Conservation (phyloP, 2,329 filamentous ascomycete species). For the Cordyceps javanica region DNA sequence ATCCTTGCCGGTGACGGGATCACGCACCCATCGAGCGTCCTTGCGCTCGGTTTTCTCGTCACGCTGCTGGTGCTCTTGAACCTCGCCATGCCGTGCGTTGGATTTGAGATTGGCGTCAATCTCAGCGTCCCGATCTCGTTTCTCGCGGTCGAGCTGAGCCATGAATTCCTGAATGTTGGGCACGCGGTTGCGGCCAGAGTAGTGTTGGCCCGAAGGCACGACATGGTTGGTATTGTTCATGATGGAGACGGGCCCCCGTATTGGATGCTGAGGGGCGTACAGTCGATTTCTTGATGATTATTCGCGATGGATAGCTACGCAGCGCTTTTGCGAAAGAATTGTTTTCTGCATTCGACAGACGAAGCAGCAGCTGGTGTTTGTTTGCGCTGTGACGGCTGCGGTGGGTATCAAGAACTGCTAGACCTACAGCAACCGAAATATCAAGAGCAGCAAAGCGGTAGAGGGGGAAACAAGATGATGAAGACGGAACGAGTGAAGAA, state of each 20-base stretch:
- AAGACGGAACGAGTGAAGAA: no score
- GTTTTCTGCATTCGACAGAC: not conserved
- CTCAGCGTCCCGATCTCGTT: conserved; percentile 64
- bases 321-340: not conserved
- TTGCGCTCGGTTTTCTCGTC: conserved; percentile 30
- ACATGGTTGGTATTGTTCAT: conserved; percentile 36
- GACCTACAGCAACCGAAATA: not conserved
- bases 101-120: conserved; percentile 54
- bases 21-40: conserved; percentile 67
- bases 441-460: not conserved
- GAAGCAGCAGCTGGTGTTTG: not conserved
- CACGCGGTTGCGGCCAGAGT: conserved; percentile 76
- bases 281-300: not conserved
- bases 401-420: not conserved
- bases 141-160: conserved; percentile 69
- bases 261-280: not conserved
- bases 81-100: conserved; percentile 30
- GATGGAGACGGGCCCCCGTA: not conserved
- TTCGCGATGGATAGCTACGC: not conserved
- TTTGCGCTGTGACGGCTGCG: not conserved
- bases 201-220: conserved; percentile 56
- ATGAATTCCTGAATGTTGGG: conserved; percentile 85
- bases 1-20: conserved; percentile 81
- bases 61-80: conserved; percentile 36
- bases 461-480: not conserved